Conservation (phyloP, 2,329 filamentous ascomycete species). For the Aspergillus terreus region DNA sequence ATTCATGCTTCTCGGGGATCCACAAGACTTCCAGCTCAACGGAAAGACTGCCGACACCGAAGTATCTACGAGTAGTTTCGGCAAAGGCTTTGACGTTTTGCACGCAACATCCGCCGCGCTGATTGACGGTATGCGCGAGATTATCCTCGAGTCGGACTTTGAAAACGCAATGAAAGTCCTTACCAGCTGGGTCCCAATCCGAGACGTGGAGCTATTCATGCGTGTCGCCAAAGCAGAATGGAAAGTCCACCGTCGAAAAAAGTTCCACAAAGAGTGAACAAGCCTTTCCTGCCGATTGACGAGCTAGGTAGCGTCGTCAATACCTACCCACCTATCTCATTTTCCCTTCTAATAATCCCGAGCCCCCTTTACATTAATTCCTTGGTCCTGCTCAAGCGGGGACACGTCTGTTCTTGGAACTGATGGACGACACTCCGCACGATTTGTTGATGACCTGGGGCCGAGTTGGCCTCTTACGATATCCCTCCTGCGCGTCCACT, state of each 20-base stretch:
- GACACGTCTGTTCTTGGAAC: background rate
- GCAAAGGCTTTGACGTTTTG: constrained; percentile 74
- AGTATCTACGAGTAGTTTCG: constrained; percentile 40
- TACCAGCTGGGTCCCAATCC: constrained; percentile 89
- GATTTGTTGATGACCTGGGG: constrained; percentile 9
- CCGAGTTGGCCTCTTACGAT: background rate
- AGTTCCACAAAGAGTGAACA: constrained; percentile 8
- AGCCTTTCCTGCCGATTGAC: background rate
- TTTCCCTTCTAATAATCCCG: background rate
- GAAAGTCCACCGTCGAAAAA: constrained; percentile 61
- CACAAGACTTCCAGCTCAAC: constrained; percentile 41
- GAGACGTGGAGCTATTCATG: constrained; percentile 92
- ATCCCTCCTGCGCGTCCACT: background rate
- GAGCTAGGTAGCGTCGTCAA: background rate
- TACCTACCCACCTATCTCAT: background rate
- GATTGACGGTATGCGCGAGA: constrained; percentile 83
- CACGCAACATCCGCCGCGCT: constrained; percentile 87
- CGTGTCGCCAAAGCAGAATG: constrained; percentile 83
- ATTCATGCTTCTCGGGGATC: constrained; percentile 88
- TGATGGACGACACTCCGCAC: constrained; percentile 4
- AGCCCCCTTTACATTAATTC: constrained; percentile 5
- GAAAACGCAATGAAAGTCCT: constrained; percentile 97
- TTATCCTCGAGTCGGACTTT: constrained; percentile 88
- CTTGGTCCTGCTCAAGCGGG: background rate
- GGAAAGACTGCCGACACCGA: constrained; percentile 18